These are phyloP conservation scores for Neofusicoccum laricinum DNA, from an alignment of 2,329 filamentous ascomycete species.

Conservation along the genomic window DNA sequence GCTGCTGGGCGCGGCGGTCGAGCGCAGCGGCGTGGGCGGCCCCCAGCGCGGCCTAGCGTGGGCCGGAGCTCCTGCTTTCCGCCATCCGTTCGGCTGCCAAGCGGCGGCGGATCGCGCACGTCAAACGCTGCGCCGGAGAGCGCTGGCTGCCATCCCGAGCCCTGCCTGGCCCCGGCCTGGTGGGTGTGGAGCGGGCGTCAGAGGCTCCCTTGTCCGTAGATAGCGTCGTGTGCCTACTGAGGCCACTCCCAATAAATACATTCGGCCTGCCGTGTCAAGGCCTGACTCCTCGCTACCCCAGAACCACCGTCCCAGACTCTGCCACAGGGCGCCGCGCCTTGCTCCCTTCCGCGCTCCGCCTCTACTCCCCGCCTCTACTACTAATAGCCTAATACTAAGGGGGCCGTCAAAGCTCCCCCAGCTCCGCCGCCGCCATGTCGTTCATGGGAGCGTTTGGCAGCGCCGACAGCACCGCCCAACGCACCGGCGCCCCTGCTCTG, in stretches of 20 bases:
- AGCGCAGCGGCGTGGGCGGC: background rate
- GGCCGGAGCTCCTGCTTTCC: background rate
- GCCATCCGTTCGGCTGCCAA: slow-evolving; percentile 6
- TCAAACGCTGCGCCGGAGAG: background rate
- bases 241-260: slow-evolving; percentile 6
- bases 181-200: background rate
- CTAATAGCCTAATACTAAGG: slow-evolving; percentile 4
- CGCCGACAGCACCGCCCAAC: slow-evolving; percentile 1
- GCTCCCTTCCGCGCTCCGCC: background rate
- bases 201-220: slow-evolving; percentile 2
- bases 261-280: background rate
- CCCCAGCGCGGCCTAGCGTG: background rate
- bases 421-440: slow-evolving; percentile 11
- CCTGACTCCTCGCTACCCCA: background rate
- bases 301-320: background rate
- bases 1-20: background rate
- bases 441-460: slow-evolving; percentile 15
- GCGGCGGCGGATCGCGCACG: background rate
- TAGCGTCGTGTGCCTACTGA: background rate
- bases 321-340: background rate
- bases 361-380: background rate
- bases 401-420: background rate
- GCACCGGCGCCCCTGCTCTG: background rate
- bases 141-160: background rate
- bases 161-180: background rate